Percentiles rank a stretch among this genome's conserved stretches.
phyloP scores from a whole-genome alignment of 139 green algal species.

The Closterium sp. region DNA sequence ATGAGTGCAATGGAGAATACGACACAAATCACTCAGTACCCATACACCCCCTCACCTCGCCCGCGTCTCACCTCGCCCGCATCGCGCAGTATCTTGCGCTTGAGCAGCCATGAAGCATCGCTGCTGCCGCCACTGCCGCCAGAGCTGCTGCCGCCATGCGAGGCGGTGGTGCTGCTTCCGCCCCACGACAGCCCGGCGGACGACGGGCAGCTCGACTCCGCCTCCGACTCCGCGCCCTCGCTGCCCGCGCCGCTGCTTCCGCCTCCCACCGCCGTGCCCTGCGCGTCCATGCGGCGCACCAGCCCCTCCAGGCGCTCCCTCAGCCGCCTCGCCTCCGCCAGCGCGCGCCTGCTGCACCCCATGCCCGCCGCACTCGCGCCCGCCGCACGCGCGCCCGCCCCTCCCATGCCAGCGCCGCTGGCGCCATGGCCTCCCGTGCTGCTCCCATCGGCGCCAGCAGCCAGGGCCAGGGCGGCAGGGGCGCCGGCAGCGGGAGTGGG shows the following conservation, averaged over 20 bases:
- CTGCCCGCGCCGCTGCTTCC: neutral
- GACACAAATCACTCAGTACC: neutral
- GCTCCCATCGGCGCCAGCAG: neutral
- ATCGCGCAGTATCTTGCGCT: neutral
- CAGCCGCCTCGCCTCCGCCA: neutral
- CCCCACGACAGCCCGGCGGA: neutral
- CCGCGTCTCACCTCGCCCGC: neutral
- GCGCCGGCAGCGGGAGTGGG: neutral
- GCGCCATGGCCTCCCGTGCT: neutral
- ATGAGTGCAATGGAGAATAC: neutral
- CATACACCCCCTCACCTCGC: neutral
- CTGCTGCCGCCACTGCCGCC: neutral
- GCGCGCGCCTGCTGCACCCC: neutral
- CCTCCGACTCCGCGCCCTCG: neutral
- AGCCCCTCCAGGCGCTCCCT: neutral
- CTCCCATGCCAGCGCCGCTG: neutral
- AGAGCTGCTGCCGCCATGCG: neutral
- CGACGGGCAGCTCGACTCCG: neutral
- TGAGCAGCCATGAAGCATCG: neutral
- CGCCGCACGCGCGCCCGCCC: no score
- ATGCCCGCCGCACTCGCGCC: neutral
- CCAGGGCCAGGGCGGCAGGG: neutral
- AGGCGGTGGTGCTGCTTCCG: neutral
- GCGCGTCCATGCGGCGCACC: neutral
- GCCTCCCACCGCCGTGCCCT: neutral